Percentiles rank a stretch among this genome's conserved stretches.
Evolutionary conservation across 768 basidiomycete genomes (phyloP).

Genomic region (Lactifluus volemus): DNA sequence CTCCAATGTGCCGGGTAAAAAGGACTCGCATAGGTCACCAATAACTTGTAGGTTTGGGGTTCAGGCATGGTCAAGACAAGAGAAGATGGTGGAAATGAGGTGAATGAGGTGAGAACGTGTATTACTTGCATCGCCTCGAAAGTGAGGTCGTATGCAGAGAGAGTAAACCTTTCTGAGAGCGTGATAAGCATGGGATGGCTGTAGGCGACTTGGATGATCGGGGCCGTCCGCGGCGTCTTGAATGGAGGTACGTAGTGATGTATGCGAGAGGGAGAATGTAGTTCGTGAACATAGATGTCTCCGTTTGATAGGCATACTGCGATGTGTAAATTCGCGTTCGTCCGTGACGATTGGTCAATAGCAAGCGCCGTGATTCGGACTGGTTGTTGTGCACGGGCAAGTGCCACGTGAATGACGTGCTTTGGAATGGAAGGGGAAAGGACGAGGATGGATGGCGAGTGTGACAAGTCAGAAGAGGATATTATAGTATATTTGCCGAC

Average conservation of each 20-base stretch:
- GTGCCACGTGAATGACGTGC: slow-evolving; percentile 38
- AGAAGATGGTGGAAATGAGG: slow-evolving; percentile 71
- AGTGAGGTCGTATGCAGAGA: slow-evolving; percentile 67
- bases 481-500: slow-evolving; percentile 13
- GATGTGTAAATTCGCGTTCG: slow-evolving; percentile 34
- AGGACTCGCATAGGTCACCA: slow-evolving; percentile 66
- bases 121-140: slow-evolving; percentile 39
- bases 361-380: slow-evolving; percentile 55
- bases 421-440: slow-evolving; percentile 28
- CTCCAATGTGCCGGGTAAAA: slow-evolving; percentile 80
- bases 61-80: slow-evolving; percentile 65
- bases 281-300: slow-evolving; percentile 51
- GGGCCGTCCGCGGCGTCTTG: slow-evolving; percentile 32
- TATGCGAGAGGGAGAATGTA: slow-evolving; percentile 37
- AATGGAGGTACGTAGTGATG: slow-evolving; percentile 40
- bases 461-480: slow-evolving; percentile 28
- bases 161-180: slow-evolving; percentile 54
- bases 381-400: slow-evolving; percentile 26
- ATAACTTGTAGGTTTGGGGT: slow-evolving; percentile 53
- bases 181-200: slow-evolving; percentile 72
- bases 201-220: slow-evolving; percentile 59
- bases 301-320: slow-evolving; percentile 60
- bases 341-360: slow-evolving; percentile 65
- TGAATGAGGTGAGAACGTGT: slow-evolving; percentile 68
- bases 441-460: slow-evolving; percentile 54